Percentiles rank a stretch among this genome's conserved stretches.
Evolutionary conservation across 768 basidiomycete species (phyloP).

Genomic region (Serendipita vermifera): DNA sequence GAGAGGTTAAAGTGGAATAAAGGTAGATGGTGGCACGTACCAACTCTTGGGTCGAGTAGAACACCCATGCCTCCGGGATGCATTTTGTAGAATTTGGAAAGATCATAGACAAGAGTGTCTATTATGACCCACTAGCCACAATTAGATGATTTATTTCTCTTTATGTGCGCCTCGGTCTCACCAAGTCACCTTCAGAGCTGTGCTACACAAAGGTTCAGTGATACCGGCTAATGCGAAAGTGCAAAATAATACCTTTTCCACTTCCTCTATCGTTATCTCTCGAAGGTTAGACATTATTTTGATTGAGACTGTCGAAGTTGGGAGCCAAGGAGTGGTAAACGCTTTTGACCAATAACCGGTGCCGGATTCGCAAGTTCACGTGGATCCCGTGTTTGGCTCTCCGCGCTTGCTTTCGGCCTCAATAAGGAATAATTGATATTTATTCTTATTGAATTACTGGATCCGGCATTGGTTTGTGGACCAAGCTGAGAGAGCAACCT

Average conservation of each 20-base stretch:
- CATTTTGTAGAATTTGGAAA: constrained; percentile 66
- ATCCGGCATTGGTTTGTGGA: too few relatives aligned
- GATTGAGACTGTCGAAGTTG: too few relatives aligned
- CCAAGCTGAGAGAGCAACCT: too few relatives aligned
- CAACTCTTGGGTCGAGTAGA: constrained; percentile 49
- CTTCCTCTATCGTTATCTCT: constrained; percentile 44
- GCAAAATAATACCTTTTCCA: constrained; percentile 41
- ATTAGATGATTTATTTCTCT: background rate
- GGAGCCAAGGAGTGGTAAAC: too few relatives aligned
- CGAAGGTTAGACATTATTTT: constrained; percentile 14
- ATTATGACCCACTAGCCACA: constrained; percentile 59
- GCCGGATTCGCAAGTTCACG: too few relatives aligned
- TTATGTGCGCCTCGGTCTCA: constrained; percentile 24
- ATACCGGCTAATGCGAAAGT: background rate
- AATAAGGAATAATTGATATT: too few relatives aligned
- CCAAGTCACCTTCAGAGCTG: constrained; percentile 73
- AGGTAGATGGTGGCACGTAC: constrained; percentile 27
- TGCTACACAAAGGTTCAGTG: constrained; percentile 40
- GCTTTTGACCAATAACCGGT: too few relatives aligned
- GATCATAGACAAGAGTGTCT: constrained; percentile 68
- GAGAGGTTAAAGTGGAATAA: background rate
- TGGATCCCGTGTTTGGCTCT: too few relatives aligned
- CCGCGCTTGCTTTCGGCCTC: too few relatives aligned
- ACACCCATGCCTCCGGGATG: constrained; percentile 80
- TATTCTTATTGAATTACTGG: too few relatives aligned